Evolutionary conservation across 169 alveolate species (phyloP).

Genomic region (Plasmodium vivax): DNA sequence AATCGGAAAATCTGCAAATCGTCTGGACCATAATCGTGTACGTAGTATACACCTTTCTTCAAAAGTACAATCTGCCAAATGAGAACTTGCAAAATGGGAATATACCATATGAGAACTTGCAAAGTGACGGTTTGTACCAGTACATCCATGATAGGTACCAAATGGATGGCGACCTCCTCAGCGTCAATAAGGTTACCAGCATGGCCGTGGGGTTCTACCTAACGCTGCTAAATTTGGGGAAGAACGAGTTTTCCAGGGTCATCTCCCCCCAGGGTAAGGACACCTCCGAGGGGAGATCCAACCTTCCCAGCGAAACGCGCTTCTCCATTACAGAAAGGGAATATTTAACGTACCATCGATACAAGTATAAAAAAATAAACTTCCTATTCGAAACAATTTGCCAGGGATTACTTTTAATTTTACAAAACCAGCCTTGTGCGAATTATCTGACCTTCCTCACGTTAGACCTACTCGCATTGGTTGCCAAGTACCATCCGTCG

Average conservation of each 20-base stretch:
- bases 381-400: not conserved
- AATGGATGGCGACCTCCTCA: slow-evolving; percentile 2
- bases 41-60: slow-evolving; percentile 1
- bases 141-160: not conserved
- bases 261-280: not conserved
- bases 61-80: not conserved
- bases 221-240: slow-evolving; percentile 10
- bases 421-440: slow-evolving; percentile 4
- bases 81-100: not conserved
- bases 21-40: not conserved
- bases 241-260: not conserved
- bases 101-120: too few species aligned
- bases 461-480: not conserved
- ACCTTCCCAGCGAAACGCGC: not conserved
- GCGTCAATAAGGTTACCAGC: slow-evolving; percentile 6
- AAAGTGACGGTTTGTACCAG: not conserved
- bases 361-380: not conserved
- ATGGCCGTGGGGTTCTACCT: not conserved
- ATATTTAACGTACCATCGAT: not conserved
- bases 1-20: not conserved
- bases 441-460: slow-evolving; percentile 14
- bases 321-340: not conserved
- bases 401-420: not conserved
- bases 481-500: not conserved
- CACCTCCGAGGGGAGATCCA: not conserved